Evolutionary conservation across 257 asterid genomes (phyloP), one percentile per base, ranked within the genome.

Genomic region (Cynanchum wilfordii): DNA sequence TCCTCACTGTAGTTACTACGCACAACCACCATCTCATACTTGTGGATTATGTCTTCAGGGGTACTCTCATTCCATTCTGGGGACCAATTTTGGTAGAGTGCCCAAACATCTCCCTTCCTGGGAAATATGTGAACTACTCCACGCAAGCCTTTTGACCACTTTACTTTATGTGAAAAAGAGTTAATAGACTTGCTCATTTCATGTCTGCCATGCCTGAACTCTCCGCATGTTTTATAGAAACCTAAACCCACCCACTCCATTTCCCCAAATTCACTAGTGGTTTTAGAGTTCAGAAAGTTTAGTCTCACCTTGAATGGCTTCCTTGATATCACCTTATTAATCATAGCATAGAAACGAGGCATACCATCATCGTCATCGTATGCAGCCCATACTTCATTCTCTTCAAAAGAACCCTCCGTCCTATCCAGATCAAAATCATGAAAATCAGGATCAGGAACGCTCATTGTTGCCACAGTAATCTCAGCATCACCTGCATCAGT

Each of bases 361-460:
- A 91, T 91, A 57, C 96, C 96, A 73, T 89, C 97, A 29, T 80
- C 82, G 17, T 87, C 83, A 33, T 91, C 97, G 56, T 91, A 91
- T 17, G 90, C 92, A 55, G 96, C 91, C 97, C 97, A 91, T 38
- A 91, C 92, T 82, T 87, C 90, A 40, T 87, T 89, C 71, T 87
- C 97, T 66, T 79, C 88, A 54, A 88, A 90, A 59, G 93, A 82
- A 47, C 54, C 73, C 77, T 86, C 91, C 13, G 83, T 63, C 81
- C 96, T 82, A 49, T 90, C 95, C 80, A 60, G 73, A 71, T 88
- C 95, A 75, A 90, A 88, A 80, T 90, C 96, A 76, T 89, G 86
- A 74, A 89, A 90, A 80, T 90, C 97, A 33, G 95, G 81, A 84
- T 93, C 98, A 62, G 96, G 96, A 58, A 89, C 96, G 81, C 69